Percentiles rank a stretch among this genome's conserved stretches.
Conservation (phyloP, 345 rosid genomes). For the Salix purpurea region DNA sequence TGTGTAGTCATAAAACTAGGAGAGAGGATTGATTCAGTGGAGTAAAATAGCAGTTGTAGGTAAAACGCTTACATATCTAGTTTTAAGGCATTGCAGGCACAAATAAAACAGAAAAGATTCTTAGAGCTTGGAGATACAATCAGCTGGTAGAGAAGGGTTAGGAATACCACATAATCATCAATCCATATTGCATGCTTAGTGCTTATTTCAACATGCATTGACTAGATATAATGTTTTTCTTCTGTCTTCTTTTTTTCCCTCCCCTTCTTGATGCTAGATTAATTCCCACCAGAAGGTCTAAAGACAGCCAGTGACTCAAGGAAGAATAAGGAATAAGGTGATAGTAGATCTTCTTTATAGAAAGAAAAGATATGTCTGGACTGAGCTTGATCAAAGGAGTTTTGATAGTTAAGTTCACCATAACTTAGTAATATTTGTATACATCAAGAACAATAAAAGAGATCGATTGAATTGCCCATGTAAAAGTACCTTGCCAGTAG, state of each 20-base stretch:
- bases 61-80: not conserved
- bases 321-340: not conserved
- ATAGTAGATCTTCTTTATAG: not conserved
- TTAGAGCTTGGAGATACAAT: not conserved
- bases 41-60: not conserved
- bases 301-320: not conserved
- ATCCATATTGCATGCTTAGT: not conserved
- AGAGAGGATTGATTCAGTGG: not conserved
- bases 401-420: not conserved
- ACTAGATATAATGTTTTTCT: not conserved
- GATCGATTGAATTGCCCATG: not conserved
- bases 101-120: not conserved
- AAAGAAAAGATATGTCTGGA: not conserved
- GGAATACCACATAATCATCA: not conserved
- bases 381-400: not conserved
- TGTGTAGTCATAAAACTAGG: not conserved
- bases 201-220: not conserved
- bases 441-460: not conserved
- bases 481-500: conserved; percentile 83
- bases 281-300: not conserved
- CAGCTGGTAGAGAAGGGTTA: not conserved
- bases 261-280: not conserved
- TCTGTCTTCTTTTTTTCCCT: too few relatives aligned
- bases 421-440: not conserved
- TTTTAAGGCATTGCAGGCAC: not conserved